These are phyloP conservation scores for Tetrapisispora phaffii DNA, from an alignment of 805 yeast genomes.

Conservation along the genomic window DNA sequence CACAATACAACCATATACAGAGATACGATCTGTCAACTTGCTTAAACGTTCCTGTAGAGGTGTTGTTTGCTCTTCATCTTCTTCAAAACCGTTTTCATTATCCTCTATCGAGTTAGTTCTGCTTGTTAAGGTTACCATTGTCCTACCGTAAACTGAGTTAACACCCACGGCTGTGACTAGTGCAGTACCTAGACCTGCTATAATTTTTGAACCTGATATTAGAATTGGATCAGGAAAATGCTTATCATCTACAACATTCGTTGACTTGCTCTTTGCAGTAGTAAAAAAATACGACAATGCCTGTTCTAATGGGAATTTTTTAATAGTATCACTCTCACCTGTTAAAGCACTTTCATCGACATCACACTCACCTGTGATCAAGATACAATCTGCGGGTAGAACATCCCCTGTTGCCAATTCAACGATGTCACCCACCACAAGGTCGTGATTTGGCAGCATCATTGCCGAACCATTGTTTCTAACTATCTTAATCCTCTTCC, in stretches of 20 bases:
- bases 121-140: conserved; percentile 57
- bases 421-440: conserved; percentile 80
- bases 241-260: conserved; percentile 2
- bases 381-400: conserved; percentile 76
- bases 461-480: conserved; percentile 56
- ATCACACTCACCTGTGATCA: conserved; percentile 66
- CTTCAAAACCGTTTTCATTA: conserved; percentile 9
- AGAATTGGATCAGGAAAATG: conserved; percentile 60
- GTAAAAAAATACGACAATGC: conserved; percentile 27
- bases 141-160: conserved; percentile 84
- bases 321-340: conserved; percentile 84
- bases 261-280: conserved; percentile 7
- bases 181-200: conserved; percentile 80
- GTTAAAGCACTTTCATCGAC: conserved; percentile 90
- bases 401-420: conserved; percentile 88
- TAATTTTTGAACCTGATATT: conserved; percentile 82
- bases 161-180: conserved; percentile 85
- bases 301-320: conserved; percentile 47
- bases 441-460: conserved; percentile 59
- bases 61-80: conserved; percentile 70
- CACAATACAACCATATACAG: conserved; percentile 85
- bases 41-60: conserved; percentile 81
- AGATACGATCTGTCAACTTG: conserved; percentile 81
- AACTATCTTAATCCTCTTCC: conserved; percentile 66
- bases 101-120: background rate